These are phyloP conservation scores for Chrysanthemum seticuspe DNA, from an alignment of 129 eudicot genomes.

Conservation along the genomic window DNA sequence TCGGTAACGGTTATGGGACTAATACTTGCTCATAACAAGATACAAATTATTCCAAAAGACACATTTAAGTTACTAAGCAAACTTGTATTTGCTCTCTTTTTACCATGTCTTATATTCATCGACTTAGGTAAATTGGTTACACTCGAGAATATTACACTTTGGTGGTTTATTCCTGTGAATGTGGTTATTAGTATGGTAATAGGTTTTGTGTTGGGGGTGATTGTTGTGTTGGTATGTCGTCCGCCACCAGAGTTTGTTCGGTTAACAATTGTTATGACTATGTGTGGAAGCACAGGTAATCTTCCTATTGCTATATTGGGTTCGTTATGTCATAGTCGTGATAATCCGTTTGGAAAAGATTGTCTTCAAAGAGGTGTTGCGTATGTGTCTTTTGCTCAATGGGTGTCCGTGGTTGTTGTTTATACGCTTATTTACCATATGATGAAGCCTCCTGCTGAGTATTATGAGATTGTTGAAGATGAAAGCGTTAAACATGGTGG, in stretches of 20 bases:
- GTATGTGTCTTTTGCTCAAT: slow-evolving; percentile 52
- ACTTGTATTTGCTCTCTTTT: slow-evolving; percentile 44
- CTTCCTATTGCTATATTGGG: slow-evolving; percentile 49
- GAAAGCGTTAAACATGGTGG: slow-evolving; percentile 11
- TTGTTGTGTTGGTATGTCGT: slow-evolving; percentile 40
- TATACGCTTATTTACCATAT: slow-evolving; percentile 51
- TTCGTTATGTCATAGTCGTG: slow-evolving; percentile 40
- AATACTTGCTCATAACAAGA: slow-evolving; percentile 35
- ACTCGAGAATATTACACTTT: slow-evolving; percentile 28
- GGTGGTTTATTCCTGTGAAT: slow-evolving; percentile 60
- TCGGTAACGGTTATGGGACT: slow-evolving; percentile 38
- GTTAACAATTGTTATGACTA: slow-evolving; percentile 45
- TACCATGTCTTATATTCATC: slow-evolving; percentile 53
- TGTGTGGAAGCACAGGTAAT: slow-evolving; percentile 57
- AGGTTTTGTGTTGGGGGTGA: slow-evolving; percentile 45
- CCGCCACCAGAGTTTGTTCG: slow-evolving; percentile 36
- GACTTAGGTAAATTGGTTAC: slow-evolving; percentile 43
- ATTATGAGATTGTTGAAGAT: slow-evolving; percentile 40
- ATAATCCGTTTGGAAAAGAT: slow-evolving; percentile 35
- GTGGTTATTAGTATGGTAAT: slow-evolving; percentile 36
- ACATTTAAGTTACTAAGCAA: slow-evolving; percentile 51
- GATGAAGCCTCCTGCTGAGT: slow-evolving; percentile 59
- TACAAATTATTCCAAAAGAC: slow-evolving; percentile 41
- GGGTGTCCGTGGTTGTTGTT: slow-evolving; percentile 52
- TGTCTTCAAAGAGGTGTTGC: slow-evolving; percentile 46